phyloP scores from a whole-genome alignment of 2,329 filamentous ascomycete genomes.

The Gnomoniopsis sp. region DNA sequence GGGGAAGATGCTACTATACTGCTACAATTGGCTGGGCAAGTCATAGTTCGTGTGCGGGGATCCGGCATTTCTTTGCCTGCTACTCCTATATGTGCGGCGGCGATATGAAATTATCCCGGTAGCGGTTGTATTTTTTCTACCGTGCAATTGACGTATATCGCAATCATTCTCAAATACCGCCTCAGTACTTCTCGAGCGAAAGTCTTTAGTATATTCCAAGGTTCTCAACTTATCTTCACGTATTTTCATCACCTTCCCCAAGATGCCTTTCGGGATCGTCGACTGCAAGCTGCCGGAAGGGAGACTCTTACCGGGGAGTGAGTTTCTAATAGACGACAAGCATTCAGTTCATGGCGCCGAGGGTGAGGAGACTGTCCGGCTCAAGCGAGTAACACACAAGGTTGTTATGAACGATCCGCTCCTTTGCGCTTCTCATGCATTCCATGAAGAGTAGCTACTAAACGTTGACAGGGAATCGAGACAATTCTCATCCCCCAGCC shows the following conservation, averaged over 20 bases:
- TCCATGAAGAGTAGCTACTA: not conserved
- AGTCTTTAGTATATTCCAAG: too few species aligned
- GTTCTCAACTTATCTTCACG: too few species aligned
- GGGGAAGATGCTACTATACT: not conserved
- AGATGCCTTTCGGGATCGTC: conserved; percentile 26
- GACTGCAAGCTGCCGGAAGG: conserved; percentile 19
- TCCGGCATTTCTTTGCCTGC: not conserved
- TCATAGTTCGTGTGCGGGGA: not conserved
- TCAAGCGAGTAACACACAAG: conserved; percentile 15
- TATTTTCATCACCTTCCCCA: conserved; percentile 4
- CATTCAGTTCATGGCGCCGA: not conserved
- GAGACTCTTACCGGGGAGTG: conserved; percentile 23
- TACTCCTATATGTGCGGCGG: not conserved
- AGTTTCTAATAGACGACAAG: conserved; percentile 23
- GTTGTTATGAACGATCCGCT: not conserved
- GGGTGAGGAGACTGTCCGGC: not conserved
- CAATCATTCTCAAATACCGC: not conserved
- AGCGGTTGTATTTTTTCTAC: conserved; percentile 5
- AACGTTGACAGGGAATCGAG: conserved; percentile 14
- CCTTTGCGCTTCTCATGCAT: not conserved
- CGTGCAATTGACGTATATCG: not conserved
- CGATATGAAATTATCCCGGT: not conserved
- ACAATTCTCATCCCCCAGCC: conserved; percentile 21
- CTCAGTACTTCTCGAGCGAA: too few species aligned
- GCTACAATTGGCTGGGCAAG: not conserved